Evolutionary conservation across 2,329 filamentous ascomycete species (phyloP).

Genomic region (Aspergillus floridensis): DNA sequence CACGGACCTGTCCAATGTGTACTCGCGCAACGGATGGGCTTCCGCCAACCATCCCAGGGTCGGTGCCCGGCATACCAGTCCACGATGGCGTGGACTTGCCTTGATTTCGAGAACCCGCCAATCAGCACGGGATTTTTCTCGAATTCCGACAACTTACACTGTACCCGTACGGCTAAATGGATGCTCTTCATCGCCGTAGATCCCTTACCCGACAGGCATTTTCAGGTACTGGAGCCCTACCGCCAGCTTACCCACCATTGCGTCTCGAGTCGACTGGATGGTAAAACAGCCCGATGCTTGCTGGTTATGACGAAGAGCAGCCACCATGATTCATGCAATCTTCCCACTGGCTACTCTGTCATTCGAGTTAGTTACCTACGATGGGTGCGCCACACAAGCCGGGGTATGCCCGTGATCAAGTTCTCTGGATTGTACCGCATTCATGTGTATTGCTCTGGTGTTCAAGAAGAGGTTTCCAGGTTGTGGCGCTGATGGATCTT

Average conservation of each 20-base stretch:
- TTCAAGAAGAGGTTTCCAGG: neutral
- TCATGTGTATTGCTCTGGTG: neutral
- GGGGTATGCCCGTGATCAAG: neutral
- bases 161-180: neutral
- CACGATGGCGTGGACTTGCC: neutral
- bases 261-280: neutral
- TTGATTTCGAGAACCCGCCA: neutral
- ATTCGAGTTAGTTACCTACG: neutral
- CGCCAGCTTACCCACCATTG: neutral
- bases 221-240: neutral
- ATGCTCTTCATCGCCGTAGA: neutral
- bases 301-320: neutral
- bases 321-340: neutral
- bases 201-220: neutral
- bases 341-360: neutral
- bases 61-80: neutral
- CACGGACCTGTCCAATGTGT: neutral
- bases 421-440: neutral
- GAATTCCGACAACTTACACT: neutral
- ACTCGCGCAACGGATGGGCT: neutral
- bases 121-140: neutral
- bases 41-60: neutral
- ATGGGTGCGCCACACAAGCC: neutral
- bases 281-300: neutral
- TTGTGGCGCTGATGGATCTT: neutral